A percentile compares a stretch with the other conserved stretches of the same genome.
Conservation (phyloP, 2,329 filamentous ascomycete species). For the Monilinia vaccinii-corymbosi region DNA sequence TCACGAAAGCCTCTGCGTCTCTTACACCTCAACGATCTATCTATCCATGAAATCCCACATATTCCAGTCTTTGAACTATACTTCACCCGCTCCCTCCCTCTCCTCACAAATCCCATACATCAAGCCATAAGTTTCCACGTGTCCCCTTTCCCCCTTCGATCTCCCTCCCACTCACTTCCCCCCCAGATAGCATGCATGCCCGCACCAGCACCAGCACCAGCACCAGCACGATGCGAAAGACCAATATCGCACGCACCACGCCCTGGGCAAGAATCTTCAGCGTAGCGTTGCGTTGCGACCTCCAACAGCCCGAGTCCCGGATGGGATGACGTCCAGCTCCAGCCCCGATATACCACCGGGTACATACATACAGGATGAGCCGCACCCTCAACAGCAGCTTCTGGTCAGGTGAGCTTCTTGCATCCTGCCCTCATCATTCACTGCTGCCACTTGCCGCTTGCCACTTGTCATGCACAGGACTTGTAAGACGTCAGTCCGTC, state of each 20-base stretch:
- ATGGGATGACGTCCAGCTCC: too few species aligned
- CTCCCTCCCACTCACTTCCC: not conserved
- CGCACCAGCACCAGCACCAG: too few species aligned
- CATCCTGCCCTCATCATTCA: not conserved
- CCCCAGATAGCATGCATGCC: not conserved
- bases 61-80: too few species aligned
- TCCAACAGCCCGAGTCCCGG: not conserved
- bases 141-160: too few species aligned
- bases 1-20: not conserved
- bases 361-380: not conserved
- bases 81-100: not conserved
- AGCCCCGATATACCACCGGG: not conserved
- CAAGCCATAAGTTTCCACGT: not conserved
- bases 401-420: fast-evolving
- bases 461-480: not conserved
- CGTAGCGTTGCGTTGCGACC: too few species aligned
- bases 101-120: not conserved
- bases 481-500: too few species aligned
- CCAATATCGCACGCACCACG: not conserved
- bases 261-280: too few species aligned
- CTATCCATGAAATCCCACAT: too few species aligned
- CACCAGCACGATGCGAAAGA: not conserved
- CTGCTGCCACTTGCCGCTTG: too few species aligned
- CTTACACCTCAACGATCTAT: not conserved
- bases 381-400: not conserved